Base-by-base conservation (phyloP, 192 early-diverging fungal genomes). In the Phycomyces blakesleeanus region DNA sequence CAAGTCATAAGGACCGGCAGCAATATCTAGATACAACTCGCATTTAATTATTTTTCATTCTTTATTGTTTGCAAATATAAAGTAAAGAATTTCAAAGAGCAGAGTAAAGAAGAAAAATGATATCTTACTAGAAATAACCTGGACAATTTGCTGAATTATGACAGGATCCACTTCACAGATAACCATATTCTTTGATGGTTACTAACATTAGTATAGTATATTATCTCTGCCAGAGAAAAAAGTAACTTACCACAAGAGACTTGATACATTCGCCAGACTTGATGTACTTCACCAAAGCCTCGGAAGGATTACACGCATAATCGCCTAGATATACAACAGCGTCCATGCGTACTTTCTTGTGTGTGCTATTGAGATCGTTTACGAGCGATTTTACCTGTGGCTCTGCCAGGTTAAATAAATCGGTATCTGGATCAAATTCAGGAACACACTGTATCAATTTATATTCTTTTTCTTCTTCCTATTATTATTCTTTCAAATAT, bases 1-100 rank as follows among this genome's bases (percentile, higher is more conserved):
- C 12, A 73, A 51, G 14, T 67, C 61, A 21, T 73, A 73, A 11
- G 71, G 55, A 3, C 71, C 71, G 67, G 71, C 71, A 59, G 71
- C 60, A 51, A 73, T 73, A 59, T 73, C 71, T 63, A 62, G 41
- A 29, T 21, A 18, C 38, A 9, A 25, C 18, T 34, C 26, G 21
- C 18, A 11, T 20, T 42, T 6, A n/a, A 9, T 41, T 20, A 16
- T 34, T 34, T 34, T 34, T 34, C 7, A 7, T 34, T 34, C 29
- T 34, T 34, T 34, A 34, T 34, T 5, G 2, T 34, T 34, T 34
- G n/a, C n/a, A n/a, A n/a, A n/a, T n/a, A n/a, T n/a, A n/a, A n/a
- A n/a, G n/a, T n/a, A n/a, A n/a, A n/a, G n/a, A n/a, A n/a, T n/a
- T n/a, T n/a, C n/a, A n/a, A n/a, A n/a, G n/a, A n/a, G n/a, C n/a